A percentile compares a stretch with the other conserved stretches of the same genome.
phyloP scores from a whole-genome alignment of 192 early-diverging fungal species.

The Backusella mclennaniae region DNA sequence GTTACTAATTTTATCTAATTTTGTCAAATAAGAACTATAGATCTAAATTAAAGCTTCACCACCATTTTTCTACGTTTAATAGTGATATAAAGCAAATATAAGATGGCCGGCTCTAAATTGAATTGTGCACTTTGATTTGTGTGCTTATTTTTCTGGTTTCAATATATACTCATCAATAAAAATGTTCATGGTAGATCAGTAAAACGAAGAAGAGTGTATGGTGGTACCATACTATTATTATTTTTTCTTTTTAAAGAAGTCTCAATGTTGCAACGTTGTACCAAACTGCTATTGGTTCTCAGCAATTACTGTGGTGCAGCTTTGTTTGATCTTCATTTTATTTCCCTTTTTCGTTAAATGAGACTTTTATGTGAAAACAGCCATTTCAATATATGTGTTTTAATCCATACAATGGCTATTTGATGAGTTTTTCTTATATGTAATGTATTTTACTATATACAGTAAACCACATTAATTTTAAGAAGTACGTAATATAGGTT shows the following conservation, averaged over 20 bases:
- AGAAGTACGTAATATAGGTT: neutral
- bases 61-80: neutral
- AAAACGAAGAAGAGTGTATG: neutral
- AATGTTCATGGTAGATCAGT: neutral
- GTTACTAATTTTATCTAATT: neutral
- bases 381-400: neutral
- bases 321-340: neutral
- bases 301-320: neutral
- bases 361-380: neutral
- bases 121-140: too few relatives aligned
- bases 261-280: slow-evolving; percentile 5
- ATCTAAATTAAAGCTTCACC: neutral
- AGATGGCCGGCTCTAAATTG: neutral
- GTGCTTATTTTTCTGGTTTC: neutral
- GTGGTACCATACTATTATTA: neutral
- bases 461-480: neutral
- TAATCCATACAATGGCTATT: neutral
- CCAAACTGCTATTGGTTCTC: neutral
- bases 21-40: neutral
- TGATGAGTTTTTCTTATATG: neutral
- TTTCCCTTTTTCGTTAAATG: neutral
- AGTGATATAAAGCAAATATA: neutral
- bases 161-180: neutral
- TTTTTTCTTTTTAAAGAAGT: slow-evolving; percentile 1
- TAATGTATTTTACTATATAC: neutral